Evolutionary conservation across 1,139 yeast species (phyloP).

Genomic region (Suhomyces atakaporum): DNA sequence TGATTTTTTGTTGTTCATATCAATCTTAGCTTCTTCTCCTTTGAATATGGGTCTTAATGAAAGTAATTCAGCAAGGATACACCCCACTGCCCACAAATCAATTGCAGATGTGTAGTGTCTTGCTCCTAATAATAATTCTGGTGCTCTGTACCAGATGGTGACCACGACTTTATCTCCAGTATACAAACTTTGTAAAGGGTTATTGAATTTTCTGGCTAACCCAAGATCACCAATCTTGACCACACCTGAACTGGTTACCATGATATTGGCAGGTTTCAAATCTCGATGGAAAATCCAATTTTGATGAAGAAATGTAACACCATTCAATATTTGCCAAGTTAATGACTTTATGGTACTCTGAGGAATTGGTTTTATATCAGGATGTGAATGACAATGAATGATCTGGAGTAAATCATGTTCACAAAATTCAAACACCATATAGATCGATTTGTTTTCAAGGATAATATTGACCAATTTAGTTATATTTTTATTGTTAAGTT

Average conservation of each 20-base stretch:
- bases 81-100: constrained; percentile 97
- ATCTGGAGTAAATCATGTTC: constrained; percentile 94
- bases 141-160: constrained; percentile 97
- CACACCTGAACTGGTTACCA: constrained; percentile 87
- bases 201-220: constrained; percentile 84
- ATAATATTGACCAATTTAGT: constrained; percentile 80
- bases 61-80: constrained; percentile 88
- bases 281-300: constrained; percentile 97
- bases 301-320: constrained; percentile 87
- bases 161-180: constrained; percentile 97
- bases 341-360: constrained; percentile 77
- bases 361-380: constrained; percentile 78
- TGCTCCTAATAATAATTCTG: constrained; percentile 87
- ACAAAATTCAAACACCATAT: constrained; percentile 93
- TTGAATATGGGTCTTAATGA: constrained; percentile 91
- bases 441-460: constrained; percentile 87
- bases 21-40: constrained; percentile 97
- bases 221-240: constrained; percentile 97
- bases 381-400: constrained; percentile 91
- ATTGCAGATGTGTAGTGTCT: constrained; percentile 94
- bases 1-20: constrained; percentile 71
- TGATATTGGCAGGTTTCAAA: constrained; percentile 94
- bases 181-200: constrained; percentile 84
- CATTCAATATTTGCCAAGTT: constrained; percentile 89
- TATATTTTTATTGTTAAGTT: constrained; percentile 75